Evolutionary conservation across 2,329 filamentous ascomycete genomes (phyloP).

Genomic region (Xylaria sp.): DNA sequence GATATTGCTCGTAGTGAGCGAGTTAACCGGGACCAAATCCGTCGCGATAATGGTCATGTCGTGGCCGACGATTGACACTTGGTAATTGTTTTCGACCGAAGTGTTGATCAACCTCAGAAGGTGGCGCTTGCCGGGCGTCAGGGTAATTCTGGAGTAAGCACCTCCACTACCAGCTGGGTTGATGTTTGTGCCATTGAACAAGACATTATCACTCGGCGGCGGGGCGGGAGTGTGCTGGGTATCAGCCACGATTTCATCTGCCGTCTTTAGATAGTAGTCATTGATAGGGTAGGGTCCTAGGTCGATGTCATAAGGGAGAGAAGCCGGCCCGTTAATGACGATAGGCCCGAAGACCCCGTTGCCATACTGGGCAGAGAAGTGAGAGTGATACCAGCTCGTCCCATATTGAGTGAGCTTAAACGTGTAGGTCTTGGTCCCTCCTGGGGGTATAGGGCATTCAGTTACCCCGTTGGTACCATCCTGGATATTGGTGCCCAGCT

Average conservation of each 20-base stretch:
- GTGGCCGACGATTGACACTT: constrained; percentile 64
- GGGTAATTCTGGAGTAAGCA: constrained; percentile 48
- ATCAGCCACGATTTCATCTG: constrained; percentile 43
- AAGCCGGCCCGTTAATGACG: constrained; percentile 58
- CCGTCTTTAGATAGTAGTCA: constrained; percentile 62
- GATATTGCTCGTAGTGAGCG: constrained; percentile 61
- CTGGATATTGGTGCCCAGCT: constrained; percentile 51
- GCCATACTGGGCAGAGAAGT: constrained; percentile 58
- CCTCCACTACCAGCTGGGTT: constrained; percentile 48
- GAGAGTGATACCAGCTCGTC: constrained; percentile 56
- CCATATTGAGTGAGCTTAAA: constrained; percentile 45
- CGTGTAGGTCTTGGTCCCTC: constrained; percentile 41
- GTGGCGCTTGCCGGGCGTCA: constrained; percentile 58
- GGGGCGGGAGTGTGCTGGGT: constrained; percentile 40
- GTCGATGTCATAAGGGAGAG: constrained; percentile 61
- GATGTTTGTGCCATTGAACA: constrained; percentile 58
- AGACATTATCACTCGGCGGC: constrained; percentile 51
- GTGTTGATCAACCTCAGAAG: constrained; percentile 62
- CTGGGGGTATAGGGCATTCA: constrained; percentile 50
- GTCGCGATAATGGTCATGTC: constrained; percentile 63
- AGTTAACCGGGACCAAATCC: constrained; percentile 65
- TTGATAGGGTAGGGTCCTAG: constrained; percentile 62
- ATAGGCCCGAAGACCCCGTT: constrained; percentile 61
- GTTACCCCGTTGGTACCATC: constrained; percentile 54
- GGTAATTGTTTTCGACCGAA: constrained; percentile 61